Conservation (phyloP, 495 filamentous ascomycete species). For the Penicillium coprophilum region DNA sequence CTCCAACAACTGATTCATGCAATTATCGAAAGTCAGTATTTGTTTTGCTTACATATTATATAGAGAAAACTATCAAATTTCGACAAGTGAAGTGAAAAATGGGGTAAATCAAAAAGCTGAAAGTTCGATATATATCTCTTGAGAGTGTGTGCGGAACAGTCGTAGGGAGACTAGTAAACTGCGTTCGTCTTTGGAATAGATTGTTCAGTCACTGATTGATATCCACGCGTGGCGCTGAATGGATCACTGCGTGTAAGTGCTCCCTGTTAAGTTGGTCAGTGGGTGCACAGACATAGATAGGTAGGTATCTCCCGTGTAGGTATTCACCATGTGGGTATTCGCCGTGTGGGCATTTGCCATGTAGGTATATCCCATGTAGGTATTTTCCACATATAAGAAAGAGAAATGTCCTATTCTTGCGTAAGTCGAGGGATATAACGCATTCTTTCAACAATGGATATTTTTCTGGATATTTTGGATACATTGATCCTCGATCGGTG, state of each 20-base stretch:
- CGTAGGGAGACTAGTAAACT: too few relatives aligned
- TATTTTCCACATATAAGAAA: constrained; percentile 5
- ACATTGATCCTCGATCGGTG: constrained; percentile 67
- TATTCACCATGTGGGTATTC: constrained; percentile 1
- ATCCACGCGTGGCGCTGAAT: constrained; percentile 1
- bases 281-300: too few relatives aligned
- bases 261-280: too few relatives aligned
- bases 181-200: background rate
- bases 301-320: constrained; percentile 8
- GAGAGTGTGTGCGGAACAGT: too few relatives aligned
- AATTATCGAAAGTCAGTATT: background rate
- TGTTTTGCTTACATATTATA: background rate
- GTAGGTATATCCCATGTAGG: constrained; percentile 9
- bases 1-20: background rate
- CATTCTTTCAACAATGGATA: constrained; percentile 60
- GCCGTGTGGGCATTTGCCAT: constrained; percentile 3
- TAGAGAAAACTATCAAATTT: background rate
- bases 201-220: background rate
- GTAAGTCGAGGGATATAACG: background rate
- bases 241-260: background rate
- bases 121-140: background rate
- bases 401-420: background rate
- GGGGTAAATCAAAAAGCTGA: background rate
- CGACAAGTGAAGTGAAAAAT: background rate
- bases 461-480: constrained; percentile 72